phyloP scores from a whole-genome alignment of 345 rosid species.

The Brassica napus region Da-Ae NC_063446.1:21975501-21976000 shows the following conservation, averaged over 20 bases:
- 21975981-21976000: conserved; percentile 24
- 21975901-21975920: conserved; percentile 43
- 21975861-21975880: conserved; percentile 27
- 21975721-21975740: conserved; percentile 72
- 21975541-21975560: conserved; percentile 6
- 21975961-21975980: conserved; percentile 28
- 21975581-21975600: conserved; percentile 68
- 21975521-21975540: not conserved
- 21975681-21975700: conserved; percentile 66
- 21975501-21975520: not conserved
- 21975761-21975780: conserved; percentile 39
- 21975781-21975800: conserved; percentile 28
- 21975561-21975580: conserved; percentile 23
- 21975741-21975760: conserved; percentile 61
- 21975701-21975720: conserved; percentile 72
- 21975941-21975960: conserved; percentile 9
- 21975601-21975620: conserved; percentile 84
- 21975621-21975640: conserved; percentile 67
- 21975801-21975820: conserved; percentile 35
- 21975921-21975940: conserved; percentile 14
- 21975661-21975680: conserved; percentile 86
- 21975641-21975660: conserved; percentile 99
- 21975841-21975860: conserved; percentile 35
- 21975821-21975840: conserved; percentile 27
- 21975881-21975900: conserved; percentile 47